Base-by-base conservation (phyloP, 257 asterid genomes). In the Schizonepeta tenuifolia region DNA sequence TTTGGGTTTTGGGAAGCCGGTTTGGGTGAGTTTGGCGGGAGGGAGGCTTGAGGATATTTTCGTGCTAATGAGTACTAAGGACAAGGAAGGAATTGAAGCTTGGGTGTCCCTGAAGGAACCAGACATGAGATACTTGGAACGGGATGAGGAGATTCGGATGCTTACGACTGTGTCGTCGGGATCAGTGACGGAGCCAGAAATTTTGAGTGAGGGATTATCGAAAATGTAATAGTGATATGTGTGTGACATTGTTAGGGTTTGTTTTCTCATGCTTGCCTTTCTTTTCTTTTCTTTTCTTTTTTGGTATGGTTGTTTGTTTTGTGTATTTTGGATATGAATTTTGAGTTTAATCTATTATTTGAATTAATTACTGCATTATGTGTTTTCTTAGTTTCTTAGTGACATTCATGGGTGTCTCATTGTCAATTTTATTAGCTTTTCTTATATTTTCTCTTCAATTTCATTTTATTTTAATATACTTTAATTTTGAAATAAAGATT, bases 1-100 rank as follows among this genome's bases (percentile, higher is more conserved):
- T 59, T 79, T 84, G 50, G 86, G 86, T 2, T 78, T 80, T 50
- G 84, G 84, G 55, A 78, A 72, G 33, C 84, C 84, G 0, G 31
- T 20, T 0, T 69, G 79, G 78, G 78, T 67, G 4, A 83, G 82
- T 31, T 22, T 66, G 67, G 73, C 36, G 7, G 60, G 49, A 36
- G 38, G 40, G n/a, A 24, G 53, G 11, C 4, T 61, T 3, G 35
- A 43, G 10, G 75, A 82, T 14, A 21, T 43, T 44, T 35, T 79
- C 5, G 44, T 43, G 1, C 18, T 79, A 20, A 47, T 70, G 63
- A 78, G 60, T 35, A 70, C 46, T 2, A 79, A 41, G 17, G 14
- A 50, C 40, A 55, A 82, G 18, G 74, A 73, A 36, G 84, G 79
- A 6, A 72, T 83, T 21, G 87, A 80, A 47, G 87, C 81, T 11